Percentiles rank a stretch among this genome's conserved stretches.
Conservation (phyloP, 2,329 filamentous ascomycete species). For the Fusarium sp. region DNA sequence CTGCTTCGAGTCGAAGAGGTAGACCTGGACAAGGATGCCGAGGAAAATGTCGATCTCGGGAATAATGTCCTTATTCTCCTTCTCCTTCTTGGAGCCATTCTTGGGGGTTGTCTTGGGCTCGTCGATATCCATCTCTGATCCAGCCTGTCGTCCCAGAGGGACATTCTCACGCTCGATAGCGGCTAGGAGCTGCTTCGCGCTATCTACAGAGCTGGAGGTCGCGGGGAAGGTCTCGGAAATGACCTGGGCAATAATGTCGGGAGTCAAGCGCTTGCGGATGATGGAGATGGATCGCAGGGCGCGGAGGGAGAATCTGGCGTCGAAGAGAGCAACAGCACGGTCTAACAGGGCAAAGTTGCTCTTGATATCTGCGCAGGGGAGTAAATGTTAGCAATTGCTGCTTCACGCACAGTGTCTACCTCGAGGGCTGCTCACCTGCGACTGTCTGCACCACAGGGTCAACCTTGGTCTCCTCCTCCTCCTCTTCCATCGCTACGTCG, state of each 20-base stretch:
- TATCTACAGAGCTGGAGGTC: conserved; percentile 68
- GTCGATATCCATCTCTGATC: conserved; percentile 80
- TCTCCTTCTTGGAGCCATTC: conserved; percentile 74
- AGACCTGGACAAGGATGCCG: conserved; percentile 86
- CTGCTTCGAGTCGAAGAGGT: conserved; percentile 87
- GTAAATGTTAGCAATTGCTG: conserved; percentile 34
- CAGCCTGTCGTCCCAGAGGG: conserved; percentile 67
- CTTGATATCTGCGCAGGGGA: conserved; percentile 80
- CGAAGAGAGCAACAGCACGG: conserved; percentile 91
- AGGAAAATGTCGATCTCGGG: conserved; percentile 92
- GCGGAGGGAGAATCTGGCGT: conserved; percentile 93
- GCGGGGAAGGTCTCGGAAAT: conserved; percentile 84
- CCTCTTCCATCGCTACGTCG: conserved; percentile 78
- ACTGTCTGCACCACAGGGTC: conserved; percentile 71
- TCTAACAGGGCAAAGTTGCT: conserved; percentile 93
- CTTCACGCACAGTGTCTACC: neutral
- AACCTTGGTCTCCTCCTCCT: conserved; percentile 65
- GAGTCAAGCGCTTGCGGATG: conserved; percentile 88
- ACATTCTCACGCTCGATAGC: conserved; percentile 76
- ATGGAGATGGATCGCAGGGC: conserved; percentile 96
- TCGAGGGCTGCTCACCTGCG: conserved; percentile 61
- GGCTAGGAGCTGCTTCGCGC: conserved; percentile 76
- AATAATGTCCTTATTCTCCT: conserved; percentile 79
- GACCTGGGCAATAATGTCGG: conserved; percentile 83
- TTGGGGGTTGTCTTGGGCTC: conserved; percentile 64